Evolutionary conservation across 2,329 filamentous ascomycete genomes (phyloP), one percentile per base, ranked within the genome.

Genomic region (Colletotrichum sp.): DNA sequence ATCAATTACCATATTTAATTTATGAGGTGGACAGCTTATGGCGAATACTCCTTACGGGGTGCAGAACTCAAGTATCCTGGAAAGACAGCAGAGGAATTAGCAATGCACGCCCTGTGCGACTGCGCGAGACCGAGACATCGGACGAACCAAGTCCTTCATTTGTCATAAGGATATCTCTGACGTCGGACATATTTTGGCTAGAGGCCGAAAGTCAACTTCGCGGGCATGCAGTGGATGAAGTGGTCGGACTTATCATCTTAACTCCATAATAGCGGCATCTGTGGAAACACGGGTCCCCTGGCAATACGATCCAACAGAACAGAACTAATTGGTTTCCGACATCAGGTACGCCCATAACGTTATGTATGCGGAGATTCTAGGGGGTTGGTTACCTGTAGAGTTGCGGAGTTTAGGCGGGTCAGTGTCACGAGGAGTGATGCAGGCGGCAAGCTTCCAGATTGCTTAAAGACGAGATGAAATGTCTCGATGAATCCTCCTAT

Each of bases 61-160:
- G 14, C 14, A 39, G 36, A 39, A 39, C 36, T 39, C 36, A 8
- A 39, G 36, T 39, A 39, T 3, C 7, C 4, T 39, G 14, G 18
- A 0, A 0, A 39, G 36, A 39, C 36, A 39, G 36, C 36, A 0
- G 34, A 1, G 34, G 34, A 16, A 0, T 39, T 0, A 4, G 36
- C 16, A 2, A 39, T 39, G 1, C 36, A 39, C 7, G 36, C 36
- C 10, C 0, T 52, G 10, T 52, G 43, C 43, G n/a, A 52, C 12
- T 52, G 12, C n/a, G 16, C 12, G 3, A 52, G 10, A 52, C 10
- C 43, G n/a, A 52, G 6, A 21, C 6, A 21, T 13, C n/a, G 10
- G 43, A 52, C n/a, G 43, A 52, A 52, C n/a, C 43, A 12, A 21
- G 6, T 4, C 2, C n/a, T 52, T 4, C 3, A 52, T 21, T 21